phyloP scores from a whole-genome alignment of 2,329 filamentous ascomycete species.

The Chaetothyriales sp. region DNA sequence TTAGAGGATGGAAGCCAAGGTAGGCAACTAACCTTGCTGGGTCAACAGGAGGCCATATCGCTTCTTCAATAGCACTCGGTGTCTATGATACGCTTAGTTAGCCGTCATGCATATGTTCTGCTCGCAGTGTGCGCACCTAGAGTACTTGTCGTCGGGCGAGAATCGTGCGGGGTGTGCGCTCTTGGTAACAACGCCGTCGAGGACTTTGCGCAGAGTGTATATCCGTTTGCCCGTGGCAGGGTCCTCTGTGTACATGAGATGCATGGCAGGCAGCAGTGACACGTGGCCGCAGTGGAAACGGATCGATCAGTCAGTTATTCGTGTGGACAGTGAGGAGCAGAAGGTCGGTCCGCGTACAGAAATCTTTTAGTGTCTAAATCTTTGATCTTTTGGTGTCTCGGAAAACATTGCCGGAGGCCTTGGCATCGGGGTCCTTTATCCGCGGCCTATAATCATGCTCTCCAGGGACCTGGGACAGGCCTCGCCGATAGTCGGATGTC shows the following conservation, averaged over 20 bases:
- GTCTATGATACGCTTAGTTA: conserved; percentile 36
- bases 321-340: background rate
- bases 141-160: conserved; percentile 98
- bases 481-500: too few relatives aligned
- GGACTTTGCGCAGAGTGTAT: conserved; percentile 67
- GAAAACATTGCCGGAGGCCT: background rate
- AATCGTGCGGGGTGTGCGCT: conserved; percentile 92
- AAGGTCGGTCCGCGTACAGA: background rate
- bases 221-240: conserved; percentile 61
- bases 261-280: conserved; percentile 34
- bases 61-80: conserved; percentile 89
- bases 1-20: background rate
- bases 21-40: conserved; percentile 47
- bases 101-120: background rate
- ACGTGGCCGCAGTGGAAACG: too few relatives aligned
- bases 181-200: conserved; percentile 76
- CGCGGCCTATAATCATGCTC: too few relatives aligned
- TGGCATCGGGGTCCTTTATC: too few relatives aligned
- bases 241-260: conserved; percentile 79
- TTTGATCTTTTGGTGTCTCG: conserved; percentile 1
- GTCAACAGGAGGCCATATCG: conserved; percentile 79
- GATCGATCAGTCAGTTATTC: background rate
- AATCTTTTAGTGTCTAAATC: conserved; percentile 1
- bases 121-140: conserved; percentile 40
- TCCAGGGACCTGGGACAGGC: too few relatives aligned